phyloP scores from a whole-genome alignment of 306 rosid genomes.

The Oxytropis ochrocephala region DNA sequence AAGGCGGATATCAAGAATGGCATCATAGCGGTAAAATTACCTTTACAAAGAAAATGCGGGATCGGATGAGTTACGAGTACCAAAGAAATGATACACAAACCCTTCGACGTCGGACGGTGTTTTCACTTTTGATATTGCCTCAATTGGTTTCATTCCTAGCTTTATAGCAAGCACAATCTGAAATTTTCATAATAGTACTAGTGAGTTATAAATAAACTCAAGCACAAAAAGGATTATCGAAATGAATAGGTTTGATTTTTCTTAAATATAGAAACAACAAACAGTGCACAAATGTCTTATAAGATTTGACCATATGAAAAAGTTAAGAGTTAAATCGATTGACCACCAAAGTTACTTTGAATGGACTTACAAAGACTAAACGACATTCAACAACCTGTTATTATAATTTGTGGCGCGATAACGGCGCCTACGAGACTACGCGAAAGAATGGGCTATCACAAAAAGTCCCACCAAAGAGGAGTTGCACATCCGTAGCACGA shows the following conservation, averaged over 20 bases:
- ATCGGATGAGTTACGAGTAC: too few relatives aligned
- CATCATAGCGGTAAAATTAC: too few relatives aligned
- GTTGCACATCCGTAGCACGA: constrained; percentile 89
- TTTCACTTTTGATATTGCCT: too few relatives aligned
- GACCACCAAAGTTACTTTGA: not conserved
- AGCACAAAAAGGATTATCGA: too few relatives aligned
- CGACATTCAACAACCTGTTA: constrained; percentile 84
- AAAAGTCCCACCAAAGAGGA: constrained; percentile 86
- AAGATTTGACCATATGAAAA: not conserved
- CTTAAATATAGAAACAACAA: not conserved
- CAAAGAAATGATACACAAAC: too few relatives aligned
- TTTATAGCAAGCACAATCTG: too few relatives aligned
- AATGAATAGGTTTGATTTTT: not conserved
- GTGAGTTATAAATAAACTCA: too few relatives aligned
- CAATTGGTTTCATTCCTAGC: too few relatives aligned
- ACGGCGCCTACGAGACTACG: constrained; percentile 93
- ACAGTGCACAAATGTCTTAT: not conserved
- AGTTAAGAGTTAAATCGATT: not conserved
- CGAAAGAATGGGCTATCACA: constrained; percentile 87
- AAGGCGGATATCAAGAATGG: too few relatives aligned
- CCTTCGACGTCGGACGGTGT: too few relatives aligned
- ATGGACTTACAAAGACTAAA: constrained; percentile 71
- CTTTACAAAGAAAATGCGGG: too few relatives aligned
- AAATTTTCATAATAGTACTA: too few relatives aligned
- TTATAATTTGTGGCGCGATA: constrained; percentile 95